These are phyloP conservation scores for Calocera cornea DNA, from an alignment of 768 basidiomycete species.

Conservation along the genomic window DNA sequence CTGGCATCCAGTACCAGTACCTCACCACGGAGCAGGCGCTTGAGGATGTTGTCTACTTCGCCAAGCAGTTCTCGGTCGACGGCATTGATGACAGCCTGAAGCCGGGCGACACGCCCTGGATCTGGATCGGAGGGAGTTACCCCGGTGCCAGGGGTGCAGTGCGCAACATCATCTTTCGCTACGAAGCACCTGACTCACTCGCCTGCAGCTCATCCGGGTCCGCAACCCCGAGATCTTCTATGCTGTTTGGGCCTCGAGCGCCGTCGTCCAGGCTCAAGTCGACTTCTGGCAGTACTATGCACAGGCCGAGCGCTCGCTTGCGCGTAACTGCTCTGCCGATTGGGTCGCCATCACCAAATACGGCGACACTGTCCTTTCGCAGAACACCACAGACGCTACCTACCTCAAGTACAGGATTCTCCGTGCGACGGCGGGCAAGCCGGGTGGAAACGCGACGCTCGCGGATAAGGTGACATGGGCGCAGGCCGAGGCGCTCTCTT, in stretches of 20 bases:
- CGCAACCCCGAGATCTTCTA: constrained; percentile 36
- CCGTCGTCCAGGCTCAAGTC: constrained; percentile 37
- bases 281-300: constrained; percentile 41
- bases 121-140: constrained; percentile 39
- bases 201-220: constrained; percentile 26
- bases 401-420: constrained; percentile 34
- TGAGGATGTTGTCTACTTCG: constrained; percentile 39
- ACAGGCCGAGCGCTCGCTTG: constrained; percentile 36
- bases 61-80: constrained; percentile 27
- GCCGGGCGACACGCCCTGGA: constrained; percentile 34
- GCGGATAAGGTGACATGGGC: constrained; percentile 26
- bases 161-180: background rate
- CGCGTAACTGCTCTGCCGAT: constrained; percentile 39
- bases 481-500: constrained; percentile 18
- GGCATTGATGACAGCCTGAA: constrained; percentile 23
- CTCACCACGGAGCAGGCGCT: constrained; percentile 38
- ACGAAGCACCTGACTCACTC: background rate
- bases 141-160: constrained; percentile 34
- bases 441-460: constrained; percentile 30
- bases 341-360: constrained; percentile 37
- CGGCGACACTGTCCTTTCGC: constrained; percentile 27
- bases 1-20: constrained; percentile 35
- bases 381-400: constrained; percentile 23
- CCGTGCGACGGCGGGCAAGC: constrained; percentile 32
- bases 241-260: constrained; percentile 38